Percentiles rank a stretch among this genome's conserved stretches.
These are phyloP conservation scores for Cylindrotheca fusiformis DNA, from an alignment of 108 stramenopile genomes.

Conservation along the genomic window DNA sequence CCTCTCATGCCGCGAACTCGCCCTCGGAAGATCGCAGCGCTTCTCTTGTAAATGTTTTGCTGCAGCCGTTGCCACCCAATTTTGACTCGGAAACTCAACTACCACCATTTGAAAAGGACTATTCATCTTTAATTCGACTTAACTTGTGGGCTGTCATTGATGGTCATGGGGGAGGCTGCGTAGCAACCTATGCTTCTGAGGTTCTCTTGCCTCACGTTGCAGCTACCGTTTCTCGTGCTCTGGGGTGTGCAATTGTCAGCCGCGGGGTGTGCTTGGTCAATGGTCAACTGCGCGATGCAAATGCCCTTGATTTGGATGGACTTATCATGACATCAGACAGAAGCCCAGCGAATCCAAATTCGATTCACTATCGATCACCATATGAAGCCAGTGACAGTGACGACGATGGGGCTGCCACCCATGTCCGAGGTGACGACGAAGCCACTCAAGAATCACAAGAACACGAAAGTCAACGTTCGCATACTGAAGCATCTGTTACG, in stretches of 20 bases:
- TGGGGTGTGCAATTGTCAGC: constrained; percentile 75
- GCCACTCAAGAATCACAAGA: constrained; percentile 8
- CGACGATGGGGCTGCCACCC: constrained; percentile 40
- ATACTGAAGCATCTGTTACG: constrained; percentile 11
- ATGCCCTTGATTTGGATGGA: constrained; percentile 79
- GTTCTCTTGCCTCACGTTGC: constrained; percentile 77
- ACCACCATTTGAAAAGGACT: constrained; percentile 29
- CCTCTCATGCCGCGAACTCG: constrained; percentile 75
- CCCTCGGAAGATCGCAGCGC: constrained; percentile 80
- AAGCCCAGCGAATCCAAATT: constrained; percentile 48
- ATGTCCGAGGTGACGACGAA: constrained; percentile 11
- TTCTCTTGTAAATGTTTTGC: constrained; percentile 70
- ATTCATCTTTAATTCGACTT: constrained; percentile 53
- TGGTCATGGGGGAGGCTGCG: constrained; percentile 85
- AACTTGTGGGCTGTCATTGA: constrained; percentile 84
- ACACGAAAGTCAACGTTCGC: constrained; percentile 12
- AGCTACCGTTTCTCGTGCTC: constrained; percentile 57
- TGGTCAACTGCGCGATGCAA: constrained; percentile 77
- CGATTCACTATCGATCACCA: constrained; percentile 77
- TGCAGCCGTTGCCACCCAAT: constrained; percentile 39
- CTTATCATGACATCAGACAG: constrained; percentile 69
- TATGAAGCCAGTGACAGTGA: constrained; percentile 55
- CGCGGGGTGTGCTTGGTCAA: constrained; percentile 76
- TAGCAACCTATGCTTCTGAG: constrained; percentile 76
- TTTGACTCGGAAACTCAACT: constrained; percentile 42